Percentiles rank a stretch among this genome's conserved stretches.
phyloP scores from a whole-genome alignment of 345 rosid species.

The Lumnitzera littorea region DNA sequence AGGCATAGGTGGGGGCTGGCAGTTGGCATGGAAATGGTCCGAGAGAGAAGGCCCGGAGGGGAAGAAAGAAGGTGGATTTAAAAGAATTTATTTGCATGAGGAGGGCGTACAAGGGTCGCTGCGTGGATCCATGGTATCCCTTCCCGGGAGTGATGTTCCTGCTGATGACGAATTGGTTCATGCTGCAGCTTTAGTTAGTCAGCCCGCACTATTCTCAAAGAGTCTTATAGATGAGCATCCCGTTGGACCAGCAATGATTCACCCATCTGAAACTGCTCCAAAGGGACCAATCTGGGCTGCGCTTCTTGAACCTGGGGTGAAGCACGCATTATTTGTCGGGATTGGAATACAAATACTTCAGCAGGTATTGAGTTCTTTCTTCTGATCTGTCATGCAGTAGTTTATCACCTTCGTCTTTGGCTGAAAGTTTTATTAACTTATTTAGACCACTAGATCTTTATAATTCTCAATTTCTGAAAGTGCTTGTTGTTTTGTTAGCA shows the following conservation, averaged over 20 bases:
- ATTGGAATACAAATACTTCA: slow-evolving; percentile 82
- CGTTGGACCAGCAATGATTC: slow-evolving; percentile 64
- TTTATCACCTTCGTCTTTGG: neutral
- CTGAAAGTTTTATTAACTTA: neutral
- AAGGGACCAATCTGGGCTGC: slow-evolving; percentile 65
- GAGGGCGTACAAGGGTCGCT: slow-evolving; percentile 64
- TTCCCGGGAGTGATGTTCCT: slow-evolving; percentile 42
- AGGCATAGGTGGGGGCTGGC: slow-evolving; percentile 99
- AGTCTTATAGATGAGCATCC: slow-evolving; percentile 36
- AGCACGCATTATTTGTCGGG: slow-evolving; percentile 76
- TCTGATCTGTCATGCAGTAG: neutral
- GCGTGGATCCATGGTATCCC: slow-evolving; percentile 65
- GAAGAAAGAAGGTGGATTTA: slow-evolving; percentile 63
- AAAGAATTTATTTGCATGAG: slow-evolving; percentile 70
- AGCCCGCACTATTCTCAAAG: slow-evolving; percentile 59
- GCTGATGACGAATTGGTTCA: slow-evolving; percentile 64
- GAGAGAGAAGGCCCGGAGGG: slow-evolving; percentile 61
- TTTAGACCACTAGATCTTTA: too few relatives aligned
- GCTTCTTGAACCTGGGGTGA: slow-evolving; percentile 78
- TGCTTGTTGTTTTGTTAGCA: too few relatives aligned
- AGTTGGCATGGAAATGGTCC: slow-evolving; percentile 79
- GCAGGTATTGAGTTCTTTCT: slow-evolving; percentile 40
- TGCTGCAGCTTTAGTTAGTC: slow-evolving; percentile 78
- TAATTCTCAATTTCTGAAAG: too few relatives aligned
- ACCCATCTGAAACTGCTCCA: slow-evolving; percentile 41